phyloP scores from a whole-genome alignment of 2,329 filamentous ascomycete genomes.

The Xylariales sp. region DNA sequence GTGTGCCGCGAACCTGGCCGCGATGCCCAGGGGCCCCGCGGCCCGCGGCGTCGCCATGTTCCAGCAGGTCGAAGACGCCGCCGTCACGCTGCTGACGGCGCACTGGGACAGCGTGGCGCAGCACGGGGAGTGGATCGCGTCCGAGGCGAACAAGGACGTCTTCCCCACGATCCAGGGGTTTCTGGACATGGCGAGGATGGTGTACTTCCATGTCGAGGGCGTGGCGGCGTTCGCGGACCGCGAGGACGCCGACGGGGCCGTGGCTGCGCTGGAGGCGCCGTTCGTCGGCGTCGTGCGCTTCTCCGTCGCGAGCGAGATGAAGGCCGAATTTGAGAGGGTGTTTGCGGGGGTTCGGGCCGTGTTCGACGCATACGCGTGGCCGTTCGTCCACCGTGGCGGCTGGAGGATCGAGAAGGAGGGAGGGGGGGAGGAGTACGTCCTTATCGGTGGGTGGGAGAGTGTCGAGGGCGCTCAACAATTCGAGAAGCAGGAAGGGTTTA shows the following conservation, averaged over 20 bases:
- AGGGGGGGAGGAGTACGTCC: constrained; percentile 1
- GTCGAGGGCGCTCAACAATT: too few species aligned
- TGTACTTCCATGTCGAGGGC: constrained; percentile 37
- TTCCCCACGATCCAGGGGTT: constrained; percentile 29
- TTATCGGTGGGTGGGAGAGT: constrained; percentile 3
- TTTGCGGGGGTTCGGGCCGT: not conserved
- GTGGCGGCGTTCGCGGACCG: constrained; percentile 17
- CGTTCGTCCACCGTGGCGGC: constrained; percentile 1
- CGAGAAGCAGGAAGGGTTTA: too few species aligned
- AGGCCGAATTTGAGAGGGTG: constrained; percentile 4
- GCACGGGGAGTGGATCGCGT: constrained; percentile 39
- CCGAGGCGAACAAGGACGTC: constrained; percentile 32
- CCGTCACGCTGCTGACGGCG: constrained; percentile 37
- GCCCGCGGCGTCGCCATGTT: constrained; percentile 29
- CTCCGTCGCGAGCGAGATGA: not conserved
- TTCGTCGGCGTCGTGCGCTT: constrained; percentile 32
- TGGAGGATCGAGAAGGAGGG: constrained; percentile 10
- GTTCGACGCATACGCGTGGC: not conserved
- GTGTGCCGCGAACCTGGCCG: constrained; percentile 29
- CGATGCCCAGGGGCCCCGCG: constrained; percentile 31
- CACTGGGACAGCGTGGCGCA: constrained; percentile 38
- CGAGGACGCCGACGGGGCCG: constrained; percentile 4
- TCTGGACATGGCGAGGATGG: constrained; percentile 29
- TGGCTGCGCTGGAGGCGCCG: constrained; percentile 23
- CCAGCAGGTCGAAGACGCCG: constrained; percentile 31